Conservation (phyloP, 257 asterid species). For the Marsdenia floribunda region DNA sequence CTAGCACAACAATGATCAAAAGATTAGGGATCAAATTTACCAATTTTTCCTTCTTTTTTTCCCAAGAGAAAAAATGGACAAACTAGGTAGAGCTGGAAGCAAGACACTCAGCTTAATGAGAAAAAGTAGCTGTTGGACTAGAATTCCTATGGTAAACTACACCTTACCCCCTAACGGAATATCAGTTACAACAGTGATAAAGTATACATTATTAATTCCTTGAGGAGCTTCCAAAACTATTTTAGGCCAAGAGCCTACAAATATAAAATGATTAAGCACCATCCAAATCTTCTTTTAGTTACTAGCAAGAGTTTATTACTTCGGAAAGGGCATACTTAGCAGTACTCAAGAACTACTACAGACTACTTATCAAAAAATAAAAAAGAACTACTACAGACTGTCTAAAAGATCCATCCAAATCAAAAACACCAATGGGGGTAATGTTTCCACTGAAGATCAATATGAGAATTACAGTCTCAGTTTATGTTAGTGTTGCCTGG, state of each 20-base stretch:
- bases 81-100: neutral
- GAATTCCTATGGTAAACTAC: neutral
- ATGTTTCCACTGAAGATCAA: neutral
- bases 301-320: neutral
- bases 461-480: neutral
- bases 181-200: neutral
- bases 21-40: too few species aligned
- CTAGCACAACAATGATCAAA: too few species aligned
- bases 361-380: too few species aligned
- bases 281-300: neutral
- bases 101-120: neutral
- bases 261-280: neutral
- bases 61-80: neutral
- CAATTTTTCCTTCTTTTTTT: too few species aligned
- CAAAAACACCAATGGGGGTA: neutral
- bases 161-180: neutral
- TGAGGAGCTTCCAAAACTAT: neutral
- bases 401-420: neutral
- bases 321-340: neutral
- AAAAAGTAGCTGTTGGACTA: neutral
- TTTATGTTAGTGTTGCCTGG: neutral
- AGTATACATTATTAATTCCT: neutral
- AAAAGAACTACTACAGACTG: neutral
- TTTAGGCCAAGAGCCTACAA: neutral
- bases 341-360: neutral